phyloP scores from a whole-genome alignment of 768 basidiomycete species.

The Xerocomus brunneocitrinus region DNA sequence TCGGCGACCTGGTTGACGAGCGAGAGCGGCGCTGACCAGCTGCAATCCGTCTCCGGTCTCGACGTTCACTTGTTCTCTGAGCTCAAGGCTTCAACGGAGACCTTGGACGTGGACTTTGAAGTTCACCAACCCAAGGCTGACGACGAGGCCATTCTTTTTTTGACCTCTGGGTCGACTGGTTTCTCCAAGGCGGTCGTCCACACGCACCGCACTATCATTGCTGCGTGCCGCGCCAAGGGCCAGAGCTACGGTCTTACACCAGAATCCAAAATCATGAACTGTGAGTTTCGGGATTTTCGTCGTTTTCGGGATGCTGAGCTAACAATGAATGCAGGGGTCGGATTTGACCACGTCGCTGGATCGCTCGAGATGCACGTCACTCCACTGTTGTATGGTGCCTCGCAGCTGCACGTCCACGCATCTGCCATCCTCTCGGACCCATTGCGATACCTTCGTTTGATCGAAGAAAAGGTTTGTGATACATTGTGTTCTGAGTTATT shows the following conservation, averaged over 20 bases:
- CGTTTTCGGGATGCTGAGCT: not conserved
- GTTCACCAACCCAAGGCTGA: constrained; percentile 20
- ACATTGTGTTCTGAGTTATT: constrained; percentile 2
- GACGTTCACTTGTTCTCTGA: constrained; percentile 18
- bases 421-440: too few species aligned
- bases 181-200: constrained; percentile 34
- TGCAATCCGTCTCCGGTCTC: constrained; percentile 12
- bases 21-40: constrained; percentile 18
- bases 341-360: constrained; percentile 44
- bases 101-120: constrained; percentile 10
- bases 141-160: constrained; percentile 30
- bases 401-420: constrained; percentile 13
- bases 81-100: constrained; percentile 9
- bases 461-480: too few species aligned
- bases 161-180: constrained; percentile 43
- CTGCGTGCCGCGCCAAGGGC: constrained; percentile 33
- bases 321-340: constrained; percentile 31
- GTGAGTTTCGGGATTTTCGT: constrained; percentile 14
- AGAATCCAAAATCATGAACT: constrained; percentile 37
- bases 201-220: constrained; percentile 27
- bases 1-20: constrained; percentile 30
- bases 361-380: constrained; percentile 40
- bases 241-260: constrained; percentile 32
- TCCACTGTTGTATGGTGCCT: constrained; percentile 30
- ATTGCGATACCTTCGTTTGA: too few species aligned